Evolutionary conservation across 1,284 basidiomycete genomes (phyloP).

Genomic region (Amylostereum areolatum): DNA sequence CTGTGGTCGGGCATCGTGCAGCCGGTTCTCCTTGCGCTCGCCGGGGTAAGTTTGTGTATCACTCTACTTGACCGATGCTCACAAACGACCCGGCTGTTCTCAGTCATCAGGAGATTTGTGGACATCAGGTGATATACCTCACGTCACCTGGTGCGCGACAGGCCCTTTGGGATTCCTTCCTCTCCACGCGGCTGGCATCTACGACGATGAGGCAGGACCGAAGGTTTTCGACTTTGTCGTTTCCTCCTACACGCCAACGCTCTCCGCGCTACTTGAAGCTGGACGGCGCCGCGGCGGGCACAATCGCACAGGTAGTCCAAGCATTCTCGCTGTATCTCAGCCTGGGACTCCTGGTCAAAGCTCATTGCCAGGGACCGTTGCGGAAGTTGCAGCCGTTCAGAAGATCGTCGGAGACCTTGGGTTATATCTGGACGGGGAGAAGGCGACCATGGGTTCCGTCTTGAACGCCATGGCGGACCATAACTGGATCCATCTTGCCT

Average conservation of each 20-base stretch:
- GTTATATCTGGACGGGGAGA: no score
- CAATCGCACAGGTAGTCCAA: no score
- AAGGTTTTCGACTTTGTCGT: constrained; percentile 12
- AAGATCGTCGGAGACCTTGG: constrained; percentile 7
- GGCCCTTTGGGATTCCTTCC: constrained; percentile 17
- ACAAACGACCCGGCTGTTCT: no score
- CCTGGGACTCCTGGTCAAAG: background rate
- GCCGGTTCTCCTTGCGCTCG: no score
- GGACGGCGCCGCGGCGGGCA: no score
- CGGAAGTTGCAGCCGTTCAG: background rate
- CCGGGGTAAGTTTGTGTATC: no score
- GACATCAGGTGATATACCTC: background rate
- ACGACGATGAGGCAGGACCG: background rate
- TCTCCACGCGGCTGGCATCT: constrained; percentile 18
- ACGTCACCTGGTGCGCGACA: constrained; percentile 19
- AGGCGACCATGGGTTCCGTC: no score
- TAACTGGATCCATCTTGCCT: background rate
- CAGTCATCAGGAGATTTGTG: background rate
- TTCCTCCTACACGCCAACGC: constrained; percentile 19
- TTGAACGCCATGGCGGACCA: background rate
- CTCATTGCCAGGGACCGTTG: background rate
- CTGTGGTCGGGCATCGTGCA: no score
- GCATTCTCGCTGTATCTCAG: constrained; percentile 1
- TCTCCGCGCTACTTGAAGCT: no score
- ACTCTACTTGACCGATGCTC: no score